These are phyloP conservation scores for Termitomyces sp. DNA, from an alignment of 768 basidiomycete species.

Conservation along the genomic window DNA sequence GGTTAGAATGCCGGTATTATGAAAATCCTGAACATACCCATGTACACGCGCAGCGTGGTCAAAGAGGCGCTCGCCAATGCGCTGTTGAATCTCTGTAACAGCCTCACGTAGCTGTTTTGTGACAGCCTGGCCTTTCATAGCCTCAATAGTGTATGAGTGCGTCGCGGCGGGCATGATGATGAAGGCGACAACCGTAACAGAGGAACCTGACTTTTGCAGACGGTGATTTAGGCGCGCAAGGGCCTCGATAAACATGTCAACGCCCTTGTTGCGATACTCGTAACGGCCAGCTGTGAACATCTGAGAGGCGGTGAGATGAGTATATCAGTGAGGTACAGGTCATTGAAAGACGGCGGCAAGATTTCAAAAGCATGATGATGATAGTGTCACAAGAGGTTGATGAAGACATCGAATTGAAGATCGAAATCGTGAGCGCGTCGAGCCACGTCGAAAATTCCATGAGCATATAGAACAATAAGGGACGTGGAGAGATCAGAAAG, in stretches of 20 bases:
- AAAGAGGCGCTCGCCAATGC: slow-evolving; percentile 88
- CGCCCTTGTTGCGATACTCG: slow-evolving; percentile 98
- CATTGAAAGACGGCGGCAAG: background rate
- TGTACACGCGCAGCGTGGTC: slow-evolving; percentile 92
- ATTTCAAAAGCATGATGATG: background rate
- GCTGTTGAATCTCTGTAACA: slow-evolving; percentile 91
- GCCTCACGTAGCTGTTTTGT: slow-evolving; percentile 96
- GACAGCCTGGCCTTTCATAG: slow-evolving; percentile 93
- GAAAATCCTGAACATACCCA: slow-evolving; percentile 48
- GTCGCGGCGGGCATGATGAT: slow-evolving; percentile 98
- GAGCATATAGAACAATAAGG: background rate
- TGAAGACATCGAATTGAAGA: too few species aligned
- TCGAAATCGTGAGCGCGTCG: background rate
- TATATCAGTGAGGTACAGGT: background rate
- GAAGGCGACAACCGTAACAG: slow-evolving; percentile 91
- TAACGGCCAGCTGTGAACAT: slow-evolving; percentile 99
- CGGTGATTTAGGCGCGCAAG: slow-evolving; percentile 73
- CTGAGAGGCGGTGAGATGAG: slow-evolving; percentile 29
- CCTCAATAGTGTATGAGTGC: slow-evolving; percentile 95
- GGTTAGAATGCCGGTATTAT: background rate
- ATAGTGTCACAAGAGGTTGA: background rate
- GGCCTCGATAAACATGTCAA: slow-evolving; percentile 99
- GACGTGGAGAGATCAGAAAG: too few species aligned
- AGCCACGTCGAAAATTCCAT: background rate
- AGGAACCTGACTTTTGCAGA: slow-evolving; percentile 54